phyloP scores from a whole-genome alignment of 2,329 filamentous ascomycete genomes.

The Hypoxylon sp. region DNA sequence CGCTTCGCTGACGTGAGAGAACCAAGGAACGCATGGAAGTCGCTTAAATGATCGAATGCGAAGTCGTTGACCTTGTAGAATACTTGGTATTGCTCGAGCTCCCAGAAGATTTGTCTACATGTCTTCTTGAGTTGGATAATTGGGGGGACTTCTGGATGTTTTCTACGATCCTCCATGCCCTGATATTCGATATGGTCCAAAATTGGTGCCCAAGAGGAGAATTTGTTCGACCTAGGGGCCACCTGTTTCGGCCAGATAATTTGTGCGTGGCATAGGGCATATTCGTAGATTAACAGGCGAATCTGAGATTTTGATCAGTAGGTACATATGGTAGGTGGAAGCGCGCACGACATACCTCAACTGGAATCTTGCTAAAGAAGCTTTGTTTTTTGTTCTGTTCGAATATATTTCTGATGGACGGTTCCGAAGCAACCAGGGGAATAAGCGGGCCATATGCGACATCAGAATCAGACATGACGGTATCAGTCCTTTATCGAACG shows the following conservation, averaged over 20 bases:
- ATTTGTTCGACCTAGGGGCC: not conserved
- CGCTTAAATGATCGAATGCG: not conserved
- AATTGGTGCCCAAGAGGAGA: not conserved
- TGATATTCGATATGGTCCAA: too few relatives aligned
- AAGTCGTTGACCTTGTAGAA: conserved; percentile 11
- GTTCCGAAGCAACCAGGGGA: not conserved
- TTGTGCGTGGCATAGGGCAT: not conserved
- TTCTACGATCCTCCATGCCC: not conserved
- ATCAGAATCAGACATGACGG: not conserved
- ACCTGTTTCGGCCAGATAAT: not conserved
- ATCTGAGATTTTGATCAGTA: not conserved
- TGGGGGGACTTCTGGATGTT: not conserved
- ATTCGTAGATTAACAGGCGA: not conserved
- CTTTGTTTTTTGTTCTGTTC: not conserved
- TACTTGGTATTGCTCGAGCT: conserved; percentile 2
- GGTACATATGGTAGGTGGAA: not conserved
- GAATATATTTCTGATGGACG: not conserved
- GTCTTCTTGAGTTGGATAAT: not conserved
- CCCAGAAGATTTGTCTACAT: not conserved
- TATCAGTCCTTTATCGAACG: not conserved
- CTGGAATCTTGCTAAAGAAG: not conserved
- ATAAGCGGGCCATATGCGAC: not conserved
- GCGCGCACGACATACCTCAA: not conserved
- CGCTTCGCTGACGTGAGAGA: not conserved
- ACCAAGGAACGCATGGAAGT: not conserved